Percentiles rank a stretch among this genome's conserved stretches.
Evolutionary conservation across 2,329 filamentous ascomycete genomes (phyloP).

Genomic region (Pyrenophora graminea): DNA sequence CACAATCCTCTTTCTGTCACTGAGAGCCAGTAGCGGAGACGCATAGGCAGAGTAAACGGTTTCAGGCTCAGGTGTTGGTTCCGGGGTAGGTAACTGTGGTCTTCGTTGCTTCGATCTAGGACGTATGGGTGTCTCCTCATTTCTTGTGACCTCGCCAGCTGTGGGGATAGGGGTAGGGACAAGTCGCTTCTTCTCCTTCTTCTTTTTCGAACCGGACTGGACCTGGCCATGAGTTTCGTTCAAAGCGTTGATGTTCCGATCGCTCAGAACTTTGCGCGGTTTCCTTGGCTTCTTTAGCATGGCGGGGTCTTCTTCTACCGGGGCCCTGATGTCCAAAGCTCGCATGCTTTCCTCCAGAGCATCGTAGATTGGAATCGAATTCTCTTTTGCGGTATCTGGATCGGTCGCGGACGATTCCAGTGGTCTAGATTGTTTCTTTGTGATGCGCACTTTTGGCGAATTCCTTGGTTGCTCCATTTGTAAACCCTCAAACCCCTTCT

Average conservation of each 20-base stretch:
- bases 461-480: constrained; percentile 11
- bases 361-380: constrained; percentile 3
- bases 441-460: constrained; percentile 2
- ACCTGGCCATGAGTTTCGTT: neutral
- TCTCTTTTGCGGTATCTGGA: constrained; percentile 8
- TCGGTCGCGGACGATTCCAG: constrained; percentile 5
- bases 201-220: neutral
- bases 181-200: constrained; percentile 11
- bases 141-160: constrained; percentile 1
- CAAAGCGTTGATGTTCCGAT: constrained; percentile 17
- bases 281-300: constrained; percentile 10
- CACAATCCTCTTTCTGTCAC: constrained; percentile 31
- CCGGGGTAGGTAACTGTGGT: constrained; percentile 21
- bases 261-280: constrained; percentile 12
- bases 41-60: constrained; percentile 34
- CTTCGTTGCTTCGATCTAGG: constrained; percentile 10
- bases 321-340: constrained; percentile 5
- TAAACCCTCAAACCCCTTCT: constrained; percentile 7
- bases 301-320: neutral
- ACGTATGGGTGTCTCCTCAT: constrained; percentile 11
- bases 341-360: constrained; percentile 8
- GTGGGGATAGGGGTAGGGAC: neutral
- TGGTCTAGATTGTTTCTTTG: constrained; percentile 14
- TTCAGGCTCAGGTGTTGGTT: constrained; percentile 28
- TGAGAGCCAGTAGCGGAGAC: constrained; percentile 36